Evolutionary conservation across 345 rosid genomes (phyloP), one percentile per base, ranked within the genome.

Genomic region (Passiflora organensis): DNA sequence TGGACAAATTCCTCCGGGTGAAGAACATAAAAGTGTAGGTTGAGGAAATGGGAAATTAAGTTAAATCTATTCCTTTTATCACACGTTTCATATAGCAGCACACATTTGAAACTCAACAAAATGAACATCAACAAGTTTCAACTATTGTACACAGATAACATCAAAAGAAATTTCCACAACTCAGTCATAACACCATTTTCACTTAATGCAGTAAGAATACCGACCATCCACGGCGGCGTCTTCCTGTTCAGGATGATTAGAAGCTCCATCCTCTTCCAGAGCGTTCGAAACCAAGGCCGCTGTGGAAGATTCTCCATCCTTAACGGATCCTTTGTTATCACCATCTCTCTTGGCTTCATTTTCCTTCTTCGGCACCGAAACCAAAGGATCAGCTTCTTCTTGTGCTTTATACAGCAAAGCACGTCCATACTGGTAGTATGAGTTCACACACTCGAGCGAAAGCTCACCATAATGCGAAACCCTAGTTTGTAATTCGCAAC

Each of bases 341-440:
- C 76, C 48, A 10, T 59, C 77, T 62, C 64, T 69, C 43, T 58
- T 69, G 48, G 71, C 56, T 53, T 71, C 80, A 56, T 45, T 70
- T 21, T 80, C 89, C 76, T 80, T 89, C 74, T 83, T 80, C 0
- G 97, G 84, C 57, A 89, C 68, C 63, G 76, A 47, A 55, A 70
- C 99, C 69, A 87, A 59, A 16, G 96, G 96, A 80, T 85, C 99
- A 52, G 91, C 75, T 79, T 89, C 96, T 63, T 89, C 96, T 48
- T 86, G 96, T 62, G 95, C 97, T 75, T 89, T 89, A 55, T 77
- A 84, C 55, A 89, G 62, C 13, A 93, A 72, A 1, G 95, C 86
- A 54, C 80, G 78, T 46, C 97, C 99, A 66, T 86, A 93, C 24
- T 76, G 82, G 68, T 83, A 87, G 72, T 86, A 89, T 0, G 96